Evolutionary conservation across 1,284 basidiomycete genomes (phyloP).

Genomic region (Ganoderma boninense): DNA sequence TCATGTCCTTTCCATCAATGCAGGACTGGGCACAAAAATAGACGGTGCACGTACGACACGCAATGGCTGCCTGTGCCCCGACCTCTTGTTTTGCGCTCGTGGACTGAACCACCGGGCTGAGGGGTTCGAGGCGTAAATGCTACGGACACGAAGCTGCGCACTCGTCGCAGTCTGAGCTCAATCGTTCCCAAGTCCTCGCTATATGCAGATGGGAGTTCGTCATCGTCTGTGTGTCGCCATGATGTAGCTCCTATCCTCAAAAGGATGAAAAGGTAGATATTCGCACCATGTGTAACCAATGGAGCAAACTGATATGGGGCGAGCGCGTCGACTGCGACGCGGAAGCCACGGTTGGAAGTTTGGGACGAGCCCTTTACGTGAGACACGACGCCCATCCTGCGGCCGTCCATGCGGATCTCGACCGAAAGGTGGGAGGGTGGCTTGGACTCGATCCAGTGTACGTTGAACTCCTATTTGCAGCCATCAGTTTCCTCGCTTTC

Average conservation of each 20-base stretch:
- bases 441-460: conserved; percentile 29
- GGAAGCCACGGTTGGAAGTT: conserved; percentile 15
- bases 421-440: conserved; percentile 26
- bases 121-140: conserved; percentile 1
- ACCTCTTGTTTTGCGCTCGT: conserved; percentile 19
- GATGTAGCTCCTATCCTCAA: background rate
- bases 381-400: conserved; percentile 26
- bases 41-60: conserved; percentile 20
- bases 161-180: conserved; percentile 26
- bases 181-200: conserved; percentile 29
- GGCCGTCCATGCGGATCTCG: conserved; percentile 23
- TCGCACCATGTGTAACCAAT: conserved; percentile 5
- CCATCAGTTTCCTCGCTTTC: background rate
- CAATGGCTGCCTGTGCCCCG: conserved; percentile 15
- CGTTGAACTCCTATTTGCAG: conserved; percentile 15
- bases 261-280: background rate
- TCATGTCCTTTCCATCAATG: background rate
- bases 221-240: conserved; percentile 14
- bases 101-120: conserved; percentile 3
- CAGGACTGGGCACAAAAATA: background rate
- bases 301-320: conserved; percentile 22
- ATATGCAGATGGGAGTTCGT: conserved; percentile 26
- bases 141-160: conserved; percentile 16
- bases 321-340: conserved; percentile 19
- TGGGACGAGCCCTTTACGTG: conserved; percentile 25